These are phyloP conservation scores for Metarhizium robertsii DNA, from an alignment of 2,329 filamentous ascomycete species.

Conservation along the genomic window DNA sequence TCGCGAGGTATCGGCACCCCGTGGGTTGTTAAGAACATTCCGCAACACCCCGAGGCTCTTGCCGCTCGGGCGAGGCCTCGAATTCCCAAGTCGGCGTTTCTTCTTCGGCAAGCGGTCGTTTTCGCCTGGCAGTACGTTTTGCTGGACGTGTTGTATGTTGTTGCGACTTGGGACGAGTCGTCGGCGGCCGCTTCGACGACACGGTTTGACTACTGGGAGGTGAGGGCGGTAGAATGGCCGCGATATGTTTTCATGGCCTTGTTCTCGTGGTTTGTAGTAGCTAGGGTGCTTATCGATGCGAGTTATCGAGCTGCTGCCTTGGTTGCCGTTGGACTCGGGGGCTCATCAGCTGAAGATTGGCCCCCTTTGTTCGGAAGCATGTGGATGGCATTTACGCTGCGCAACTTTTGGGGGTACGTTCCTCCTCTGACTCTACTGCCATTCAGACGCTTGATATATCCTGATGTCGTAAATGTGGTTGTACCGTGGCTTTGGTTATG, in stretches of 20 bases:
- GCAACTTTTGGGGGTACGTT: slow-evolving; percentile 1
- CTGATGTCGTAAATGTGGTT: no score
- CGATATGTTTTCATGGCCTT: not conserved
- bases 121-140: not conserved
- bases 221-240: not conserved
- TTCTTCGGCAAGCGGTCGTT: not conserved
- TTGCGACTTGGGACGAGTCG: not conserved
- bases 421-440: not conserved
- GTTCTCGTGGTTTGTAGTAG: not conserved
- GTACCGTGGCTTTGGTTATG: no score
- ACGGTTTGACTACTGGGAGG: not conserved
- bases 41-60: not conserved
- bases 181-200: not conserved
- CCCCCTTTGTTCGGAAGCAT: slow-evolving; percentile 1
- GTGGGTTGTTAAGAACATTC: not conserved
- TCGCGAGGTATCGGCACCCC: not conserved
- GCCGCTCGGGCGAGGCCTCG: no score
- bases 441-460: no score
- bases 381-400: not conserved
- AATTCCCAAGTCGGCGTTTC: not conserved
- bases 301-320: not conserved
- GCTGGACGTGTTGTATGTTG: not conserved
- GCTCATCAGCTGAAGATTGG: not conserved
- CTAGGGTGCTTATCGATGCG: not conserved
- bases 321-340: not conserved